Conservation (phyloP, 106 monocot genomes). For the Dendrobium chrysotoxum region DNA sequence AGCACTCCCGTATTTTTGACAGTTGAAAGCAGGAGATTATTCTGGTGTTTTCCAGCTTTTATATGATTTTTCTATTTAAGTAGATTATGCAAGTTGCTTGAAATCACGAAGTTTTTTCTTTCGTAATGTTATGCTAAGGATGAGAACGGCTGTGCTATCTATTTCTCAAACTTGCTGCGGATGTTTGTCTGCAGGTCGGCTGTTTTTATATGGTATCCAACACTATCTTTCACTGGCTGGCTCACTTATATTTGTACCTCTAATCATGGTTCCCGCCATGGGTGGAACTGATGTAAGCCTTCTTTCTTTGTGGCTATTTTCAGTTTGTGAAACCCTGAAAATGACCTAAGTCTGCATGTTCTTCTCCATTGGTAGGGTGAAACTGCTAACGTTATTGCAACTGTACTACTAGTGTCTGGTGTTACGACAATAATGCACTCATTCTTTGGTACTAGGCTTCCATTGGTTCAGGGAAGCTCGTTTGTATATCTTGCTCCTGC, state of each 20-base stretch:
- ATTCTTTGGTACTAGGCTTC: constrained; percentile 83
- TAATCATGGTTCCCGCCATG: constrained; percentile 91
- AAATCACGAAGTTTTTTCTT: not conserved
- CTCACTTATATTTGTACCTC: constrained; percentile 92
- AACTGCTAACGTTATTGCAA: constrained; percentile 89
- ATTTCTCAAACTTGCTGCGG: not conserved
- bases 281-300: constrained; percentile 94
- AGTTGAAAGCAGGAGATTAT: not conserved
- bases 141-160: not conserved
- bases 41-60: not conserved
- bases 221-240: constrained; percentile 89
- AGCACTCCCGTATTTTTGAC: not conserved
- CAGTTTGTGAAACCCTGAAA: not conserved
- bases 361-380: constrained; percentile 55
- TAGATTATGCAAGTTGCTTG: not conserved
- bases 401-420: constrained; percentile 89
- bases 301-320: not conserved
- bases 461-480: constrained; percentile 96
- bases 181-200: constrained; percentile 43
- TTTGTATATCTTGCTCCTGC: constrained; percentile 97
- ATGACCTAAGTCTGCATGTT: not conserved
- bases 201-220: constrained; percentile 79
- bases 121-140: not conserved
- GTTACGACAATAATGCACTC: constrained; percentile 84
- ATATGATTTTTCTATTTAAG: not conserved